Conservation (phyloP, 2,329 filamentous ascomycete genomes). For the Cordyceps fumosorosea region DNA sequence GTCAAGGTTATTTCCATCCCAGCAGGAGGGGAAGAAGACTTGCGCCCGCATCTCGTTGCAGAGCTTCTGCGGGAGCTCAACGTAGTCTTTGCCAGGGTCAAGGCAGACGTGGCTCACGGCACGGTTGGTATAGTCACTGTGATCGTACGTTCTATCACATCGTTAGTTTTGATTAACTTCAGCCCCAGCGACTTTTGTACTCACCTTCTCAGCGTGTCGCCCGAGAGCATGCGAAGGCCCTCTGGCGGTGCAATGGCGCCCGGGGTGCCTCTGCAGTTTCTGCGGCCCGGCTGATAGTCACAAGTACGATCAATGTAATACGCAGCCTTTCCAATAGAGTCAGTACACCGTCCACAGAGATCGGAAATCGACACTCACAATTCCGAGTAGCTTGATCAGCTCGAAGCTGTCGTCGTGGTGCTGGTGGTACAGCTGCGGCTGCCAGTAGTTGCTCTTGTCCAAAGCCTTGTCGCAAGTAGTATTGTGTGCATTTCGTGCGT, state of each 20-base stretch:
- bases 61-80: conserved; percentile 46
- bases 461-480: conserved; percentile 57
- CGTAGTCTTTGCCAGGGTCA: conserved; percentile 37
- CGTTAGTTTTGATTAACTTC: background rate
- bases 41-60: conserved; percentile 48
- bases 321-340: conserved; percentile 16
- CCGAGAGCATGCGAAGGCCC: conserved; percentile 61
- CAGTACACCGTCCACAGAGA: background rate
- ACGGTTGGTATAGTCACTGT: conserved; percentile 36
- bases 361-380: conserved; percentile 15
- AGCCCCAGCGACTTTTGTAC: background rate
- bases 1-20: conserved; percentile 54
- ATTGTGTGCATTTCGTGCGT: conserved; percentile 48
- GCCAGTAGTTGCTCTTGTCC: conserved; percentile 65
- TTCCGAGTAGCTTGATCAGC: conserved; percentile 26
- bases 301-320: conserved; percentile 24
- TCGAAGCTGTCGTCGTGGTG: conserved; percentile 51
- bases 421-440: conserved; percentile 47
- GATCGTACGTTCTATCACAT: conserved; percentile 31
- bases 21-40: conserved; percentile 55
- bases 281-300: conserved; percentile 21
- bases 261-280: conserved; percentile 17
- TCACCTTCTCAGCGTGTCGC: conserved; percentile 43
- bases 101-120: conserved; percentile 54
- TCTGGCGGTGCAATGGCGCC: conserved; percentile 51